Conservation (phyloP, 2,329 filamentous ascomycete species). For the Anisogramma anomala region DNA sequence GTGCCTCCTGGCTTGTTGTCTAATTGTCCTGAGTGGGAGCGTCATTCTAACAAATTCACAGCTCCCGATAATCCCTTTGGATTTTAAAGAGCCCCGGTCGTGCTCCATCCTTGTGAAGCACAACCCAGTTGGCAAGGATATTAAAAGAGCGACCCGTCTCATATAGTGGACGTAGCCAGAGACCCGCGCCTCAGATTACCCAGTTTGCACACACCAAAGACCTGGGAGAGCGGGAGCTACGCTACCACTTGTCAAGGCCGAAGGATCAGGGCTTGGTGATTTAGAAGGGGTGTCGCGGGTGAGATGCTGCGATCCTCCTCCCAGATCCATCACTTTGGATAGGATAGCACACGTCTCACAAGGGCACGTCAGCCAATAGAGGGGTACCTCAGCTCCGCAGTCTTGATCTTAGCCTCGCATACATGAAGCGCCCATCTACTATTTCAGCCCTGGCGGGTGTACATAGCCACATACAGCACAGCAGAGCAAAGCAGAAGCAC, state of each 20-base stretch:
- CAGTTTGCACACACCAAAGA: not conserved
- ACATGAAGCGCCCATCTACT: slow-evolving; percentile 12
- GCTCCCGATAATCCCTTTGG: slow-evolving; percentile 45
- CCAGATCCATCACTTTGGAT: not conserved
- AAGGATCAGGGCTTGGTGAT: too few relatives aligned
- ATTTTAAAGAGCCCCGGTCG: slow-evolving; percentile 27
- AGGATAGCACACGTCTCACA: not conserved
- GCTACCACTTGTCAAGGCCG: not conserved
- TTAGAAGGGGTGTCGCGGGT: too few relatives aligned
- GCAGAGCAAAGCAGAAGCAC: not conserved
- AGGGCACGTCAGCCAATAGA: not conserved
- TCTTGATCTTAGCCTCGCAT: slow-evolving; percentile 10
- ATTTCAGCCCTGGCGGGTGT: slow-evolving; percentile 7
- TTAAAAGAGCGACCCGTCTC: too few relatives aligned
- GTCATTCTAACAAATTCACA: slow-evolving; percentile 19
- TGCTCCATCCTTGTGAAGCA: too few relatives aligned
- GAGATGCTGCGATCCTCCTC: too few relatives aligned
- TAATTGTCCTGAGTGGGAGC: not conserved
- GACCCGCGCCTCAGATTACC: not conserved
- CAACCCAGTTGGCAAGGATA: too few relatives aligned
- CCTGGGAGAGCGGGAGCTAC: not conserved
- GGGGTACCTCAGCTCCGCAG: not conserved
- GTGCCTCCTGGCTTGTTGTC: slow-evolving; percentile 31
- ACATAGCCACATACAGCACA: not conserved
- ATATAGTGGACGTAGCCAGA: not conserved